phyloP scores from a whole-genome alignment of 208 protist species.

The Lotmaria passim region DNA sequence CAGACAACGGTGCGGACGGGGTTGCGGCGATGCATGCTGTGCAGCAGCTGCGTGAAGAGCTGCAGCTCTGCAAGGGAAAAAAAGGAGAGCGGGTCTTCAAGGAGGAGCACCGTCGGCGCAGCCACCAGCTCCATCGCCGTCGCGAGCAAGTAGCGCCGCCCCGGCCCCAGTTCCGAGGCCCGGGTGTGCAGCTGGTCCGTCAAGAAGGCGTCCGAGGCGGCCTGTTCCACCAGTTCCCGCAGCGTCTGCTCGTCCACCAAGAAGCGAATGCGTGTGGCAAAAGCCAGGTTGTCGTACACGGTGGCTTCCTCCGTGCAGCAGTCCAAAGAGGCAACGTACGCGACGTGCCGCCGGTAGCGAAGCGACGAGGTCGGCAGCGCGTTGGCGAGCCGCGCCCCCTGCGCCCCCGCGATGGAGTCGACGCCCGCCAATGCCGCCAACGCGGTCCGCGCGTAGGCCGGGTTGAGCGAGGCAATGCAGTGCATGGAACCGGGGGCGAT shows the following conservation, averaged over 20 bases:
- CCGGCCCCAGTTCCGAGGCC: constrained; percentile 2
- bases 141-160: constrained; percentile 45
- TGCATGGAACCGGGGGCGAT: constrained; percentile 27
- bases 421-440: constrained; percentile 45
- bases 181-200: constrained; percentile 21
- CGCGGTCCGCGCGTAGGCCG: constrained; percentile 33
- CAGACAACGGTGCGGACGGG: constrained; percentile 25
- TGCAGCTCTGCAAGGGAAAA: constrained; percentile 57
- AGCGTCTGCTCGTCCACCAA: constrained; percentile 49
- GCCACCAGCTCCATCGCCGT: constrained; percentile 65
- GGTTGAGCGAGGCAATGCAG: constrained; percentile 42
- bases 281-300: constrained; percentile 71
- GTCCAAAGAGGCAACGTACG: constrained; percentile 59
- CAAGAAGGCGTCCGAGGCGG: constrained; percentile 72
- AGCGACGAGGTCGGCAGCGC: constrained; percentile 26
- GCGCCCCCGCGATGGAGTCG: constrained; percentile 56
- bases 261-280: constrained; percentile 47
- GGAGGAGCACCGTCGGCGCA: constrained; percentile 63
- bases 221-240: constrained; percentile 64
- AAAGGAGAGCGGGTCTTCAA: constrained; percentile 43
- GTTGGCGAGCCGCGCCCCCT: constrained; percentile 56
- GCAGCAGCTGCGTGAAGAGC: constrained; percentile 64
- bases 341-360: constrained; percentile 29
- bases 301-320: constrained; percentile 59
- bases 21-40: constrained; percentile 41